A percentile compares a stretch with the other conserved stretches of the same genome.
Conservation (phyloP, 2,329 filamentous ascomycete species). For the Colletotrichum kahawae region DNA sequence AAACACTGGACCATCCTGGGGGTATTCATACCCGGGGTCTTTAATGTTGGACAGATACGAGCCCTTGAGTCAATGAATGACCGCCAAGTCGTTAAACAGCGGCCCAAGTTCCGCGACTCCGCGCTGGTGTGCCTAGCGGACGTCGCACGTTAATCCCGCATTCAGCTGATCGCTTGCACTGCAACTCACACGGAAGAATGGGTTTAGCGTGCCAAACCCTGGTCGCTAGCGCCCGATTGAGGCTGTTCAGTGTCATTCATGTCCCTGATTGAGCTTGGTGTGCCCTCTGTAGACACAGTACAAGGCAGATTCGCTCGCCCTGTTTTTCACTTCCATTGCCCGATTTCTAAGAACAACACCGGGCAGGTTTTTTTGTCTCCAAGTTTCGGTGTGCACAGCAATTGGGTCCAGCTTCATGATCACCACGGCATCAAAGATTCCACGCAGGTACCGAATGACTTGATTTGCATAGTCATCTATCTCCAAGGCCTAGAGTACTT, state of each 20-base stretch:
- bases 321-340: neutral
- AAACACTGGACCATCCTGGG: neutral
- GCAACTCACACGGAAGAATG: neutral
- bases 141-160: neutral
- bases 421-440: neutral
- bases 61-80: neutral
- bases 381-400: neutral
- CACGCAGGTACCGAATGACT: neutral
- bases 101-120: neutral
- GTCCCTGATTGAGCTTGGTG: neutral
- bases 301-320: constrained; percentile 9
- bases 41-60: neutral
- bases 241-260: neutral
- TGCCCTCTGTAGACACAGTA: neutral
- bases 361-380: neutral
- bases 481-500: neutral
- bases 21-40: neutral
- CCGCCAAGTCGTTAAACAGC: neutral
- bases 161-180: neutral
- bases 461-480: neutral
- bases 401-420: neutral
- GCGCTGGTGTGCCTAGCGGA: neutral
- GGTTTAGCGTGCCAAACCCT: neutral
- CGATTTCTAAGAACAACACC: neutral
- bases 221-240: neutral